Conservation (phyloP, 441 rosid species). For the Erodium moschatum region DNA sequence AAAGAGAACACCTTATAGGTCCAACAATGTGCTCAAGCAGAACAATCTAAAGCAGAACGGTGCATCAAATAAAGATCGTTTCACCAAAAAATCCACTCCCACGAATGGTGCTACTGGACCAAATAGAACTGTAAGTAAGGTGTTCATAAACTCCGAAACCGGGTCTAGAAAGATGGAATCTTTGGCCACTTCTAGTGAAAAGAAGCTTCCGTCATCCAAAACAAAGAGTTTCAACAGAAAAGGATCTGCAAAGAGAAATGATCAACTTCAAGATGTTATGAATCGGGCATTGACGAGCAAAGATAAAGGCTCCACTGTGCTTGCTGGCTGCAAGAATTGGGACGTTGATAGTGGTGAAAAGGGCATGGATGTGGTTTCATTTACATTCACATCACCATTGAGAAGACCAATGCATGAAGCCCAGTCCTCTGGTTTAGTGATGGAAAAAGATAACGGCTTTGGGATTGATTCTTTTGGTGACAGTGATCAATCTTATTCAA, state of each 20-base stretch:
- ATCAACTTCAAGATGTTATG: slow-evolving; percentile 24
- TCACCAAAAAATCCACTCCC: slow-evolving; percentile 23
- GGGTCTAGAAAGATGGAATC: slow-evolving; percentile 31
- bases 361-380: slow-evolving; percentile 72
- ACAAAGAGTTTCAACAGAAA: slow-evolving; percentile 34
- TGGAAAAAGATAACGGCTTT: slow-evolving; percentile 23
- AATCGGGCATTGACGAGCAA: slow-evolving; percentile 30
- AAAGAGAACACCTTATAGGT: slow-evolving; percentile 29
- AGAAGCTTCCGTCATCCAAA: slow-evolving; percentile 31
- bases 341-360: slow-evolving; percentile 31
- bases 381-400: slow-evolving; percentile 82
- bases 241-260: slow-evolving; percentile 30
- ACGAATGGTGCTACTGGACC: not conserved
- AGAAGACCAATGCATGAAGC: slow-evolving; percentile 22
- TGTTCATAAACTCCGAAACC: slow-evolving; percentile 31
- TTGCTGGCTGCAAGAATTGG: slow-evolving; percentile 29
- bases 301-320: slow-evolving; percentile 30
- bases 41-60: slow-evolving; percentile 69
- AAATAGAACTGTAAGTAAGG: slow-evolving; percentile 38
- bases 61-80: slow-evolving; percentile 24
- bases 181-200: slow-evolving; percentile 21
- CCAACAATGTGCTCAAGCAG: slow-evolving; percentile 40
- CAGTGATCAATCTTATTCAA: slow-evolving; percentile 20
- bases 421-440: not conserved
- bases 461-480: slow-evolving; percentile 23